These are phyloP conservation scores for Cenchrus fungigraminus DNA, from an alignment of 176 grass and related monocot genomes.

Conservation along the genomic window DNA sequence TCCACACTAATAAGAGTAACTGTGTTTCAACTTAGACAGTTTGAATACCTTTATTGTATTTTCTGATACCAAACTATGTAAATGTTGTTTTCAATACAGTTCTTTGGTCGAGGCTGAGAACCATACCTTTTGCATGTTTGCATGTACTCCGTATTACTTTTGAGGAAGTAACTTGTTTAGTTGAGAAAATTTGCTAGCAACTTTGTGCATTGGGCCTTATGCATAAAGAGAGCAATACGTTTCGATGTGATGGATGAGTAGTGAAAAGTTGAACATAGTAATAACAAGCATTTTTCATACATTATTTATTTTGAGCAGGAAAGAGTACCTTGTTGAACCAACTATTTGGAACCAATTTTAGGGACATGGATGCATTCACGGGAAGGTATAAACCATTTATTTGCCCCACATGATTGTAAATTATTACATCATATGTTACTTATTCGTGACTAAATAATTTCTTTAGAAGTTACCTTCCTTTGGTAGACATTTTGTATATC, in stretches of 20 bases:
- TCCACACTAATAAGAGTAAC: not conserved
- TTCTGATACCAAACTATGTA: not conserved
- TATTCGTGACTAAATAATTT: not conserved
- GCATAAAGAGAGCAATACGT: no score
- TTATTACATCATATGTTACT: not conserved
- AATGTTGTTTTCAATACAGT: slow-evolving; percentile 10
- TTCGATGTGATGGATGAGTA: no score
- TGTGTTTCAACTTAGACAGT: not conserved
- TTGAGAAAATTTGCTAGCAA: no score
- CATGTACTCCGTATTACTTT: not conserved
- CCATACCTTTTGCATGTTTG: not conserved
- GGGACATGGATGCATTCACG: slow-evolving; percentile 93
- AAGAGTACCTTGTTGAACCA: slow-evolving; percentile 95
- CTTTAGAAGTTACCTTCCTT: slow-evolving; percentile 4
- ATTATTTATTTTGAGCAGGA: slow-evolving; percentile 55
- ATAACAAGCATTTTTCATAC: not conserved
- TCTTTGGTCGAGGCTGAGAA: not conserved
- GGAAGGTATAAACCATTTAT: slow-evolving; percentile 61
- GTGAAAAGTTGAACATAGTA: not conserved
- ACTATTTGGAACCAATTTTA: slow-evolving; percentile 88
- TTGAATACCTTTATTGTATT: not conserved
- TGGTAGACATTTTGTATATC: not conserved
- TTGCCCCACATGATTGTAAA: not conserved
- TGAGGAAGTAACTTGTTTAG: not conserved
- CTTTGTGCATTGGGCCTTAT: no score